These are phyloP conservation scores for Arthrobotrys megalospora DNA, from an alignment of 2,329 filamentous ascomycete species.

Conservation along the genomic window DNA sequence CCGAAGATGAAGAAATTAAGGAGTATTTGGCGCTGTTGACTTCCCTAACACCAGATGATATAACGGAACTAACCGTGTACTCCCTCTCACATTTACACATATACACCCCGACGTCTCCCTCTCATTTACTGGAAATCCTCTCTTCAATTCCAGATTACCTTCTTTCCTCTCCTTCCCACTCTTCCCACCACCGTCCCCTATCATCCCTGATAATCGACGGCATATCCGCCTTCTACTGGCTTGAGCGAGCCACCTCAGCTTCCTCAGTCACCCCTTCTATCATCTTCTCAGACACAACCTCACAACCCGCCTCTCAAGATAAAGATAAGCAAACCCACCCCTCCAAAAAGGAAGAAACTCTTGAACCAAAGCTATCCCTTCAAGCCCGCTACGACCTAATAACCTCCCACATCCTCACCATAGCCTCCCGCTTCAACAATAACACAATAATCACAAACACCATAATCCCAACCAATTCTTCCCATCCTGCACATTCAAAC, in stretches of 20 bases:
- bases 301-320: not conserved
- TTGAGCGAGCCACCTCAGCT: constrained; percentile 34
- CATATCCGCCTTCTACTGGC: constrained; percentile 62
- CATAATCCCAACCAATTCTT: constrained; percentile 22
- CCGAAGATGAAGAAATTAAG: constrained; percentile 18
- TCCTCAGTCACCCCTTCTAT: not conserved
- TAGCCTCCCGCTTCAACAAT: constrained; percentile 41
- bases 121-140: constrained; percentile 50
- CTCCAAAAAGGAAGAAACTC: not conserved
- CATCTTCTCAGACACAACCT: constrained; percentile 3
- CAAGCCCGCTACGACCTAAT: constrained; percentile 47
- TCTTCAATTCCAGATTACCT: constrained; percentile 41
- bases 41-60: constrained; percentile 28
- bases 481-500: not conserved
- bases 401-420: constrained; percentile 23
- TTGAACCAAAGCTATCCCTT: constrained; percentile 24
- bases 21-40: constrained; percentile 36
- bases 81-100: constrained; percentile 47
- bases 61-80: constrained; percentile 37
- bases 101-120: constrained; percentile 40
- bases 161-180: constrained; percentile 24
- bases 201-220: constrained; percentile 56
- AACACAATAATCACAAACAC: constrained; percentile 53
- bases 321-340: not conserved
- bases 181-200: constrained; percentile 37